These are phyloP conservation scores for Dictyostelium capitatum DNA, from an alignment of 78 protist genomes.

Conservation along the genomic window DNA sequence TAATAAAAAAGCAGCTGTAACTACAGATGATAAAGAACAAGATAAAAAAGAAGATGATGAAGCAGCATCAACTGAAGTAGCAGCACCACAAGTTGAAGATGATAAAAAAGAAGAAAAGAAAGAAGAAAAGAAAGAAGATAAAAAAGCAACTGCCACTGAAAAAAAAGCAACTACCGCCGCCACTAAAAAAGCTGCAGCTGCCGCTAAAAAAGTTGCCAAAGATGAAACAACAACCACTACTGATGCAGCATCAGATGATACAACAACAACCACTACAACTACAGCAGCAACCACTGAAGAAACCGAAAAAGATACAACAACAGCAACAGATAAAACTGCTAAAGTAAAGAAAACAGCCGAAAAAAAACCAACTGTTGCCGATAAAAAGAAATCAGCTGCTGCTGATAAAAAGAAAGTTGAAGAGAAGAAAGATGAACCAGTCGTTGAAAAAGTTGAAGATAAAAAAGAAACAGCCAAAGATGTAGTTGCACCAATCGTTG, in stretches of 20 bases:
- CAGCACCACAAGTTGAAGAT: not conserved
- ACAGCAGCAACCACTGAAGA: not conserved
- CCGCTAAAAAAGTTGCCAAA: not conserved
- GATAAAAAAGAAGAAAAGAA: not conserved
- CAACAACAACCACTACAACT: not conserved
- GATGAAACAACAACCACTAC: not conserved
- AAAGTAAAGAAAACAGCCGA: not conserved
- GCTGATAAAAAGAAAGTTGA: not conserved
- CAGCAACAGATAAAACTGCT: not conserved
- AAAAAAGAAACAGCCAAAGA: not conserved
- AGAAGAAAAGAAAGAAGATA: not conserved
- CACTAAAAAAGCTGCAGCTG: not conserved
- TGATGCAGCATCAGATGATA: not conserved
- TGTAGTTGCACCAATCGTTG: not conserved
- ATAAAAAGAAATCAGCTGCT: not conserved
- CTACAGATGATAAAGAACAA: not conserved
- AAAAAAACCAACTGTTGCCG: not conserved
- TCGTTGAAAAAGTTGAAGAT: not conserved
- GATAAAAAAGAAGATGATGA: slow-evolving; percentile 11
- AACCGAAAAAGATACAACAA: not conserved
- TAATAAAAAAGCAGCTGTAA: too few relatives aligned
- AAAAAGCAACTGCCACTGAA: slow-evolving; percentile 16
- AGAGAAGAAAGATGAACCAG: not conserved
- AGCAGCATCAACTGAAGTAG: not conserved
- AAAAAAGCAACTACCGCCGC: not conserved